Evolutionary conservation across 768 basidiomycete species (phyloP).

Genomic region (Mycena alexandri): DNA sequence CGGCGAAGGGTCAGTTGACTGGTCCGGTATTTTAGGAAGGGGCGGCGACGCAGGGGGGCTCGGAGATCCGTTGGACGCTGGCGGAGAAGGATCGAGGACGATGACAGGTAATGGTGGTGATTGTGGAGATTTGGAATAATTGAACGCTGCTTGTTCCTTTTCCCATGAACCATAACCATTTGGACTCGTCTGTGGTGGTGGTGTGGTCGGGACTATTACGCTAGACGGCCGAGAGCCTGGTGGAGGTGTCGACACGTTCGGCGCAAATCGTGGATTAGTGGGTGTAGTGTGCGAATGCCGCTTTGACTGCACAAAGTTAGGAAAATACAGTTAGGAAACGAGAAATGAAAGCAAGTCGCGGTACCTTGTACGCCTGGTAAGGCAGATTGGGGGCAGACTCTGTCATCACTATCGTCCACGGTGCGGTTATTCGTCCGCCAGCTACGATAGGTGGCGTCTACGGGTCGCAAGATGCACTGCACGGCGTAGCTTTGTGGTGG

Average conservation of each 20-base stretch:
- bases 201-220: conserved; percentile 37
- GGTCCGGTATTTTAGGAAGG: background rate
- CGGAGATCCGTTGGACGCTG: conserved; percentile 35
- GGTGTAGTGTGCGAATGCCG: conserved; percentile 57
- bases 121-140: conserved; percentile 20
- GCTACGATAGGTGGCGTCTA: too few relatives aligned
- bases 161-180: conserved; percentile 30
- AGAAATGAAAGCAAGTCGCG: conserved; percentile 35
- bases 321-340: conserved; percentile 2
- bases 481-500: too few relatives aligned
- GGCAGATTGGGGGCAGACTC: conserved; percentile 49
- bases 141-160: conserved; percentile 26
- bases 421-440: too few relatives aligned
- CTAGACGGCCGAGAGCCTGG: conserved; percentile 46
- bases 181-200: conserved; percentile 41
- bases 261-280: conserved; percentile 44
- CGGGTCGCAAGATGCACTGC: too few relatives aligned
- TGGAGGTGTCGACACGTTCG: conserved; percentile 45
- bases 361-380: conserved; percentile 66
- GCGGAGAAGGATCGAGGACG: conserved; percentile 38
- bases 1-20: background rate
- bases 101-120: conserved; percentile 28
- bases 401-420: conserved; percentile 31
- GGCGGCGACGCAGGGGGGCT: conserved; percentile 25
- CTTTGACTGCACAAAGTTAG: conserved; percentile 54